phyloP scores from a whole-genome alignment of 2,329 filamentous ascomycete species.

The Penicillium sp. region DNA sequence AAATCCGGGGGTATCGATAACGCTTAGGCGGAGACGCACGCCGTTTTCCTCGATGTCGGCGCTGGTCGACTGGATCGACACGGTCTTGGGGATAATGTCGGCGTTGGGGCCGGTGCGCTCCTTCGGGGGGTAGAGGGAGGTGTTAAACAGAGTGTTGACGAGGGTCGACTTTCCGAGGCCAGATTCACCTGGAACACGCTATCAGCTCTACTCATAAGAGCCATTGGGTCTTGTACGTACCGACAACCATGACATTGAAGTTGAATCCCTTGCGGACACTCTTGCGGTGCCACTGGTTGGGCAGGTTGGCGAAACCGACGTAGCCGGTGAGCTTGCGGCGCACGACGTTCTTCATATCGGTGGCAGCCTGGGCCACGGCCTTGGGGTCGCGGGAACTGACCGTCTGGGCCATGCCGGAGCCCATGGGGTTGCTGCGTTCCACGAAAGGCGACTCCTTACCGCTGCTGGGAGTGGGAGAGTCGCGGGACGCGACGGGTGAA shows the following conservation, averaged over 20 bases:
- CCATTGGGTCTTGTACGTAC: conserved; percentile 58
- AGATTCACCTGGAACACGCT: conserved; percentile 73
- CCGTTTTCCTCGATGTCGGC: conserved; percentile 98
- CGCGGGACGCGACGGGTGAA: conserved; percentile 33
- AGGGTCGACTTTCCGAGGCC: conserved; percentile 98
- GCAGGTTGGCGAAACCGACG: conserved; percentile 96
- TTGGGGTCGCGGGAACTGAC: conserved; percentile 66
- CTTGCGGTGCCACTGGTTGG: conserved; percentile 99
- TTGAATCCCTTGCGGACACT: conserved; percentile 99
- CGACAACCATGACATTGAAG: conserved; percentile 99
- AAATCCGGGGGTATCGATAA: conserved; percentile 96
- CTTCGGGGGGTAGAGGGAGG: conserved; percentile 95
- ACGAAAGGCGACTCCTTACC: conserved; percentile 56
- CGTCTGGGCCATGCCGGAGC: conserved; percentile 55
- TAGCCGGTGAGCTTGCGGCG: conserved; percentile 97
- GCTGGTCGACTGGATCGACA: conserved; percentile 91
- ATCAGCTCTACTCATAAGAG: conserved; percentile 1
- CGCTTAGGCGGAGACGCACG: conserved; percentile 90
- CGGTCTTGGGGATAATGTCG: conserved; percentile 98
- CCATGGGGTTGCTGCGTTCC: conserved; percentile 59
- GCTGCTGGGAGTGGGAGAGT: conserved; percentile 45
- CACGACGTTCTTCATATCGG: conserved; percentile 89
- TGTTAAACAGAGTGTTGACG: conserved; percentile 99
- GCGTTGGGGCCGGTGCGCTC: conserved; percentile 96
- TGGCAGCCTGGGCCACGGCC: conserved; percentile 53